Evolutionary conservation across 1,284 basidiomycete genomes (phyloP).

Genomic region (Pseudozyma sp.): DNA sequence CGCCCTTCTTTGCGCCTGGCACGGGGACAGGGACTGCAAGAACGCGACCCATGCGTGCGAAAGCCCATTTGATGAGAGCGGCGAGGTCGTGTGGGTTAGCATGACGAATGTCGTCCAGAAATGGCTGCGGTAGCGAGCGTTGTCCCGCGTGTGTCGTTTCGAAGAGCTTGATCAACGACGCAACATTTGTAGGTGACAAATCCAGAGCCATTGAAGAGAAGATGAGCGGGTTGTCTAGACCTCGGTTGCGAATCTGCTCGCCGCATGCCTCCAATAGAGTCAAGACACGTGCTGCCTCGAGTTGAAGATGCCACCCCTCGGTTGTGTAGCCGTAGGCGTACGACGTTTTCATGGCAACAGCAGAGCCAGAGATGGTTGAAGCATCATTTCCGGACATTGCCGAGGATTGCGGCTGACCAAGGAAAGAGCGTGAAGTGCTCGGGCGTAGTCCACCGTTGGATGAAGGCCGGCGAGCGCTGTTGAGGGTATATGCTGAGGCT

Average conservation of each 20-base stretch:
- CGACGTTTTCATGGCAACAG: constrained; percentile 3
- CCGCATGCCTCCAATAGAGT: constrained; percentile 54
- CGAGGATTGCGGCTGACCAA: constrained; percentile 1
- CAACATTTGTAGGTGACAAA: constrained; percentile 53
- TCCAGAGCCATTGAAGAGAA: constrained; percentile 67
- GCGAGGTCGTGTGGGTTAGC: constrained; percentile 65
- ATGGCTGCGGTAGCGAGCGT: constrained; percentile 16
- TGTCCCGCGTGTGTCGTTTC: constrained; percentile 17
- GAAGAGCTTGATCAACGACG: constrained; percentile 54
- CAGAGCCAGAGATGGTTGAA: background rate
- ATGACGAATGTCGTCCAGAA: constrained; percentile 59
- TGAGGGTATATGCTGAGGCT: constrained; percentile 5
- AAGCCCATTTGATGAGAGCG: constrained; percentile 67
- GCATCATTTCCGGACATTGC: constrained; percentile 10
- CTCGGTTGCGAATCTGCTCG: constrained; percentile 59
- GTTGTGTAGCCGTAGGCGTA: constrained; percentile 61
- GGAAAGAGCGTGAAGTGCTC: background rate
- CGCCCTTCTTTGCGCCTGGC: constrained; percentile 36
- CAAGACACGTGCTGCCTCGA: constrained; percentile 45
- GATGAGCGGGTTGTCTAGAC: constrained; percentile 64
- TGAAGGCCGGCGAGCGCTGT: constrained; percentile 11
- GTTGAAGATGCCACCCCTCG: constrained; percentile 52
- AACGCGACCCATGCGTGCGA: constrained; percentile 64
- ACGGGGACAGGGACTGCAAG: constrained; percentile 55
- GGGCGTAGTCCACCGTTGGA: background rate